Evolutionary conservation across 1,139 yeast genomes (phyloP).

Genomic region (Candida albicans): DNA sequence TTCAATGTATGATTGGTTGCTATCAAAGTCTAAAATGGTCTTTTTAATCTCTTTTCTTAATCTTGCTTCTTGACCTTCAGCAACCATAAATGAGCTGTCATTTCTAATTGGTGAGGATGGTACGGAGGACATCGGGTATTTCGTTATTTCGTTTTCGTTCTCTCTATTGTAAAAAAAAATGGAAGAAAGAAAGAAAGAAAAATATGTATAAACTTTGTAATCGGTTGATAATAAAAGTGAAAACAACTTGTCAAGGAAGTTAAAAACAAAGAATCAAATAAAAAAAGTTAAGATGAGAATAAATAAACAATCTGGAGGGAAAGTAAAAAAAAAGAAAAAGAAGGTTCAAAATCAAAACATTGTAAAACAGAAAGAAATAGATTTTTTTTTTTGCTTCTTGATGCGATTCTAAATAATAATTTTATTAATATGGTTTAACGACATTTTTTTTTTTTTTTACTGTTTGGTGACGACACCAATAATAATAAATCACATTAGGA

Average conservation of each 20-base stretch:
- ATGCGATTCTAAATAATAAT: too few species aligned
- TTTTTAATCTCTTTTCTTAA: conserved; percentile 9
- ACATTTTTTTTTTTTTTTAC: too few species aligned
- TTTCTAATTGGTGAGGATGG: conserved; percentile 2
- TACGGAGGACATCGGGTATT: background rate
- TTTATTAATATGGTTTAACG: too few species aligned
- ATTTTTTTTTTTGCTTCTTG: too few species aligned
- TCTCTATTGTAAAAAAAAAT: background rate
- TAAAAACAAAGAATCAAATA: background rate
- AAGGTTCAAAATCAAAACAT: too few species aligned
- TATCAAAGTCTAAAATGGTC: conserved; percentile 28
- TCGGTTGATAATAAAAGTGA: background rate
- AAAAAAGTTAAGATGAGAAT: too few species aligned
- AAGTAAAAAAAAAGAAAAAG: too few species aligned
- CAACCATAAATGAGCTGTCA: background rate
- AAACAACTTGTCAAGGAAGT: background rate
- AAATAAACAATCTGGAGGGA: too few species aligned
- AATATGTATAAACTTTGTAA: background rate
- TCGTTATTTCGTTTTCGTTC: too few species aligned
- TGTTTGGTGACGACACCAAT: too few species aligned
- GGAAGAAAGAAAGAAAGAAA: background rate
- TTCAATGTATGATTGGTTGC: conserved; percentile 34
- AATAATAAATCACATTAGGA: too few species aligned
- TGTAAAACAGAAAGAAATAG: too few species aligned
- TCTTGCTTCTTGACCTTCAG: conserved; percentile 1